These are phyloP conservation scores for Coniella vitis DNA, from an alignment of 2,329 filamentous ascomycete species.

Conservation along the genomic window DNA sequence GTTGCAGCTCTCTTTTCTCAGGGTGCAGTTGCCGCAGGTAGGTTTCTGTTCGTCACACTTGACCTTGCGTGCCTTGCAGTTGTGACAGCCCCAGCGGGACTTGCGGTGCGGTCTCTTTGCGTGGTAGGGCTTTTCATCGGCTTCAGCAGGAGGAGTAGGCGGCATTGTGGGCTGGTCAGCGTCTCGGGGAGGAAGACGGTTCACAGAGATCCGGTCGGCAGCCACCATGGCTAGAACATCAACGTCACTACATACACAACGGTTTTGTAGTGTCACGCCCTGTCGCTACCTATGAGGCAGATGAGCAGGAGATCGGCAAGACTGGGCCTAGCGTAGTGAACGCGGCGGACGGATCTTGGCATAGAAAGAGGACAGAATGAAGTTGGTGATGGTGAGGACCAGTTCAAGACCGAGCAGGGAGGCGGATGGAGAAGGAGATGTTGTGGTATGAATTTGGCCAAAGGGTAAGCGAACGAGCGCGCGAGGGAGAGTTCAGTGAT, in stretches of 20 bases:
- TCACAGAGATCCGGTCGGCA: conserved; percentile 2
- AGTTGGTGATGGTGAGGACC: too few species aligned
- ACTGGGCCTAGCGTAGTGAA: too few species aligned
- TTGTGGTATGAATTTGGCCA: too few species aligned
- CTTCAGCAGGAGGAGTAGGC: conserved; percentile 4
- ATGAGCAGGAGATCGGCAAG: not conserved
- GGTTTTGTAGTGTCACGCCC: not conserved
- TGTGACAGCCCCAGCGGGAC: conserved; percentile 45
- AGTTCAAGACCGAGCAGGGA: too few species aligned
- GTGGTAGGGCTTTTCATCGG: conserved; percentile 29
- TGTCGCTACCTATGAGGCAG: too few species aligned
- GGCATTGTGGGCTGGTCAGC: not conserved
- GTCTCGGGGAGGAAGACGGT: not conserved
- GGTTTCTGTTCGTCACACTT: conserved; percentile 49
- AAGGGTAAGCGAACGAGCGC: too few species aligned
- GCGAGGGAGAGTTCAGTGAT: too few species aligned
- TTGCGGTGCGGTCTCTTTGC: conserved; percentile 50
- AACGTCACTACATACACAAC: conserved; percentile 2
- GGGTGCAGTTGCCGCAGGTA: conserved; percentile 40
- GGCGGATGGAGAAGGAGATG: too few species aligned
- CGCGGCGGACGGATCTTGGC: too few species aligned
- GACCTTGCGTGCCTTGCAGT: conserved; percentile 49
- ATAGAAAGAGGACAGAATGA: too few species aligned
- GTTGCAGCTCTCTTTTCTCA: conserved; percentile 41
- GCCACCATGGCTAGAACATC: conserved; percentile 6